Evolutionary conservation across 495 filamentous ascomycete species (phyloP), one percentile per base, ranked within the genome.

Genomic region (Hypoxylon subgilvum): DNA sequence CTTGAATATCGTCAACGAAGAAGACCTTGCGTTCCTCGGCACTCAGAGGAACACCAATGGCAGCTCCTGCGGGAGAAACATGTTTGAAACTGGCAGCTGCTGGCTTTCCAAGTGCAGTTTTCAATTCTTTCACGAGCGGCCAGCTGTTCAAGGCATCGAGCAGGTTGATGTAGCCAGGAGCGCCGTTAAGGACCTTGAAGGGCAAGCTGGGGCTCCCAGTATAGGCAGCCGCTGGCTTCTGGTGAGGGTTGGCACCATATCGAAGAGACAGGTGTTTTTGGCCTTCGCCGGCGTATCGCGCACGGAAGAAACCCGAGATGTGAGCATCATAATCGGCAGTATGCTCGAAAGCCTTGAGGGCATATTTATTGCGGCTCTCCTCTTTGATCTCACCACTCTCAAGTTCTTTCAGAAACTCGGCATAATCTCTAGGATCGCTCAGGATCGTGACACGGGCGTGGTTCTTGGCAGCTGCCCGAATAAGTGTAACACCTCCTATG

Each of bases 31-130:
- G 85, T 81, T 98, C 94, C 45, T 88, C 86, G 44, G 90, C 85
- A 53, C 75, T 90, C 63, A 98, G 81, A 28, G 89, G 89, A 17
- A 92, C 82, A 57, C 92, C 94, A 67, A 98, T 91, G 48, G 94
- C 94, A 40, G 94, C 94, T 61, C 94, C 94, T 31, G 94, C 94
- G 6, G 94, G 94, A 3, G 95, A 97, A 31, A 97, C 94, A 70
- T 97, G 95, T 83, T 98, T 98, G 87, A 98, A 98, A 72, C 90
- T 95, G 42, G 94, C 93, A 14, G 94, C 95, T 19, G 94, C 94
- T n/a, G 95, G 90, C 69, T 86, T 84, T 61, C 87, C 83, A 2
- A 96, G 84, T 25, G 92, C 89, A 54, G 86, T 79, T 81, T 93
- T 94, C 57, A 98, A 81, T 79, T 98, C 94, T 82, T 96, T 97